These are phyloP conservation scores for Zalerion maritima DNA, from an alignment of 495 filamentous ascomycete species.

Conservation along the genomic window DNA sequence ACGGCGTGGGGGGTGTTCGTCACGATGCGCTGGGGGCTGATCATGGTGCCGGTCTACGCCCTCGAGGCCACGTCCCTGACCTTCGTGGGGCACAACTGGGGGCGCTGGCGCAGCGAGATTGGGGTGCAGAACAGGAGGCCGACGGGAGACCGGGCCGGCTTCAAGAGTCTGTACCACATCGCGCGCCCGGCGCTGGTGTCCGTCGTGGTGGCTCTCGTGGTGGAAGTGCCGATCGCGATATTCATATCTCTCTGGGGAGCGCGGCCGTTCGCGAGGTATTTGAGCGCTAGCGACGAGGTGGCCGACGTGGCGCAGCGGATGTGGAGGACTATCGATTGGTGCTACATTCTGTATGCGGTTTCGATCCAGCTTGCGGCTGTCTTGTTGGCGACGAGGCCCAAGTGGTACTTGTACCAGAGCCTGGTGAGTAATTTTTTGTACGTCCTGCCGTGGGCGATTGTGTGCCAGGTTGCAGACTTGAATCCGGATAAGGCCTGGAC, in stretches of 20 bases:
- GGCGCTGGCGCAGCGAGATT: constrained; percentile 33
- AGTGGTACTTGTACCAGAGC: constrained; percentile 55
- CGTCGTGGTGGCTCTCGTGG: constrained; percentile 28
- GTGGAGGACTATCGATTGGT: constrained; percentile 62
- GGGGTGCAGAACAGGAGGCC: constrained; percentile 22
- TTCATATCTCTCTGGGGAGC: constrained; percentile 45
- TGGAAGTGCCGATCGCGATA: constrained; percentile 50
- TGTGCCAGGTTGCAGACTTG: constrained; percentile 33
- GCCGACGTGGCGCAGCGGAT: constrained; percentile 48
- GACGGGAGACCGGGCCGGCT: constrained; percentile 19
- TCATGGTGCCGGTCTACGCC: constrained; percentile 61
- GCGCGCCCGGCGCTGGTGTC: constrained; percentile 41
- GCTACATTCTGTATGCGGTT: constrained; percentile 60
- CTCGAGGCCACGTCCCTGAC: constrained; percentile 49
- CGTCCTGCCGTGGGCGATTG: constrained; percentile 59
- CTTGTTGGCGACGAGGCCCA: constrained; percentile 47
- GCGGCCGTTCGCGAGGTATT: constrained; percentile 42
- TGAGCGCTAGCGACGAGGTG: constrained; percentile 39
- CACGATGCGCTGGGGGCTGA: constrained; percentile 63
- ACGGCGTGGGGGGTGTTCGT: constrained; percentile 67
- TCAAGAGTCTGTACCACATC: constrained; percentile 25
- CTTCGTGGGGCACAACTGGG: constrained; percentile 59
- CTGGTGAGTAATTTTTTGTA: constrained; percentile 50
- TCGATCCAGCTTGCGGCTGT: constrained; percentile 50
- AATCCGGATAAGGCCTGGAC: constrained; percentile 46